A percentile compares a stretch with the other conserved stretches of the same genome.
These are phyloP conservation scores for Hygrophorus pudorinus DNA, from an alignment of 768 basidiomycete species.

Conservation along the genomic window DNA sequence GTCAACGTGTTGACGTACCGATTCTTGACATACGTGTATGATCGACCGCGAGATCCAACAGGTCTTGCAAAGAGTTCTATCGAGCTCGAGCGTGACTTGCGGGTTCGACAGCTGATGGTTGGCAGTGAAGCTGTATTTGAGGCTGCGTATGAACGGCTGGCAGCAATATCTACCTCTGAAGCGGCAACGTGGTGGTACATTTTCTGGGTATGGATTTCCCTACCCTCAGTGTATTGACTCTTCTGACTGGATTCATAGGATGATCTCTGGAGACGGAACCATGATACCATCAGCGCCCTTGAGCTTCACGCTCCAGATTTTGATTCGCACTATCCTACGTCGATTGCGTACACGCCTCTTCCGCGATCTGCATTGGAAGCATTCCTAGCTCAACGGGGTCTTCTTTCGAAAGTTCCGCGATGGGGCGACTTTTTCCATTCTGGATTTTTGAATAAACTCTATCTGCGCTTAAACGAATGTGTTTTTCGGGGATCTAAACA, in stretches of 20 bases:
- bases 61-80: conserved; percentile 35
- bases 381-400: conserved; percentile 53
- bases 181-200: conserved; percentile 70
- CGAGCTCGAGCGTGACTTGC: conserved; percentile 40
- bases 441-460: conserved; percentile 65
- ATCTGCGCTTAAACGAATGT: conserved; percentile 59
- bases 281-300: conserved; percentile 43
- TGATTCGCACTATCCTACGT: conserved; percentile 59
- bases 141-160: conserved; percentile 43
- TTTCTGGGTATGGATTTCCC: conserved; percentile 48
- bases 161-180: conserved; percentile 36
- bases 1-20: conserved; percentile 44
- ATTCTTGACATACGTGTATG: conserved; percentile 54
- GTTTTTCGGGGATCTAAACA: conserved; percentile 43
- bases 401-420: conserved; percentile 35
- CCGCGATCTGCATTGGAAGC: conserved; percentile 52
- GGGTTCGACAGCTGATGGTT: conserved; percentile 43
- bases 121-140: conserved; percentile 35
- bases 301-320: conserved; percentile 46
- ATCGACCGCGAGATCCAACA: conserved; percentile 36
- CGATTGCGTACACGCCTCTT: conserved; percentile 64
- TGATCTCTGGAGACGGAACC: conserved; percentile 66
- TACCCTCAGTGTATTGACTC: conserved; percentile 1
- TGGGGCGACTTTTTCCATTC: conserved; percentile 45
- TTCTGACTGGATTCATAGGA: conserved; percentile 33